Percentiles rank a stretch among this genome's conserved stretches.
Evolutionary conservation across 1,284 basidiomycete species (phyloP).

Genomic region (Microbotryum intermedium): DNA sequence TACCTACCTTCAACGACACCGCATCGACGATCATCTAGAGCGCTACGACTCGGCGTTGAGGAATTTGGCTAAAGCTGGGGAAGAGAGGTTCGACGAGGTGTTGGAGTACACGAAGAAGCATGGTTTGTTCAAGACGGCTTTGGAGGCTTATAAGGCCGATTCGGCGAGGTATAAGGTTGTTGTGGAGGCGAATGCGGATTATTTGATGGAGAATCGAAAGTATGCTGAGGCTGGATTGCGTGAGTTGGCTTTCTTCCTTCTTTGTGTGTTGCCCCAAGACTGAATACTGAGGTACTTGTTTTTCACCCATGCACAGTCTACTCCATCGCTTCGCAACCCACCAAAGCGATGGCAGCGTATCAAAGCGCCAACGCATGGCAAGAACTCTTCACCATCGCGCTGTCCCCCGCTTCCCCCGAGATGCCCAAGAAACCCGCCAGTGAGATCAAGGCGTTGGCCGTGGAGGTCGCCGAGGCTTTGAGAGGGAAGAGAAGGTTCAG

Average conservation of each 20-base stretch:
- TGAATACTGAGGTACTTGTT: background rate
- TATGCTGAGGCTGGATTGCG: constrained; percentile 74
- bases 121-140: constrained; percentile 63
- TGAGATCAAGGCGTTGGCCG: constrained; percentile 47
- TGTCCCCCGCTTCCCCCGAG: constrained; percentile 33
- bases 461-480: constrained; percentile 31
- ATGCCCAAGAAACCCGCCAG: constrained; percentile 42
- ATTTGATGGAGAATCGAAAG: constrained; percentile 74
- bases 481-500: constrained; percentile 40
- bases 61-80: constrained; percentile 65
- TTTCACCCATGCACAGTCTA: constrained; percentile 51
- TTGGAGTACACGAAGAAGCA: constrained; percentile 70
- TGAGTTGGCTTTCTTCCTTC: constrained; percentile 38
- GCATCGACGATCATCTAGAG: constrained; percentile 86
- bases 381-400: constrained; percentile 74
- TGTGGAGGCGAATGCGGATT: constrained; percentile 76
- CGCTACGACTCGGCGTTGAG: constrained; percentile 64
- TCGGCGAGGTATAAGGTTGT: constrained; percentile 56
- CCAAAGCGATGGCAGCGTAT: constrained; percentile 73
- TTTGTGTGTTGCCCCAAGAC: no score
- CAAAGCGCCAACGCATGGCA: constrained; percentile 82
- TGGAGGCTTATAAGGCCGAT: constrained; percentile 62
- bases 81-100: constrained; percentile 66
- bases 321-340: constrained; percentile 52
- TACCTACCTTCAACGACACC: constrained; percentile 73